These are phyloP conservation scores for Solanum sejunctum DNA, from an alignment of 257 asterid species.

Conservation along the genomic window DNA sequence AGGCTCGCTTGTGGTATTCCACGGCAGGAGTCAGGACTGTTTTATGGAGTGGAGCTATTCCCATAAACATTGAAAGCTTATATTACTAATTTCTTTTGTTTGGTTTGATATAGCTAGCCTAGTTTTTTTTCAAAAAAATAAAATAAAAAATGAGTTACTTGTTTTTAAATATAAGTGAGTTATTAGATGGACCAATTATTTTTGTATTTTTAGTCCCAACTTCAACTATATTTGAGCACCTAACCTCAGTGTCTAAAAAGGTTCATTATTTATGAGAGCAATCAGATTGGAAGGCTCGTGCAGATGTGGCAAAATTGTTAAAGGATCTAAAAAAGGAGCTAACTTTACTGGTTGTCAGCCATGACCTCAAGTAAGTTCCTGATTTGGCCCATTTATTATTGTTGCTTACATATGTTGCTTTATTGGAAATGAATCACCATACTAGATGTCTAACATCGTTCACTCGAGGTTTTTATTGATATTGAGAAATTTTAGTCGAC, in stretches of 20 bases:
- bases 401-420: background rate
- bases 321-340: slow-evolving; percentile 67
- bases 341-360: slow-evolving; percentile 85
- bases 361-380: slow-evolving; percentile 73
- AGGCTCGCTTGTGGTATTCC: background rate
- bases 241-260: background rate
- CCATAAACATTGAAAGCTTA: background rate
- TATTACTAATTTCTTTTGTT: background rate
- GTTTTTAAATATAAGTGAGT: background rate
- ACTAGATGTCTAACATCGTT: background rate
- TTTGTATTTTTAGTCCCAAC: slow-evolving; percentile 1
- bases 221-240: background rate
- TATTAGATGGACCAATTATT: background rate
- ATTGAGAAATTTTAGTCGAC: background rate
- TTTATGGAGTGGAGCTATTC: background rate
- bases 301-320: slow-evolving; percentile 78
- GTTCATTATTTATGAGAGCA: background rate
- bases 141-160: background rate
- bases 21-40: background rate
- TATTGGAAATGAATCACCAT: background rate
- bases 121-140: background rate
- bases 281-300: slow-evolving; percentile 90
- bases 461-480: background rate
- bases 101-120: background rate
- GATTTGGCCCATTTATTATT: background rate